A percentile compares a stretch with the other conserved stretches of the same genome.
Conservation (phyloP, 371 early-diverging fungal species). For the Apophysomyces elegans region DNA sequence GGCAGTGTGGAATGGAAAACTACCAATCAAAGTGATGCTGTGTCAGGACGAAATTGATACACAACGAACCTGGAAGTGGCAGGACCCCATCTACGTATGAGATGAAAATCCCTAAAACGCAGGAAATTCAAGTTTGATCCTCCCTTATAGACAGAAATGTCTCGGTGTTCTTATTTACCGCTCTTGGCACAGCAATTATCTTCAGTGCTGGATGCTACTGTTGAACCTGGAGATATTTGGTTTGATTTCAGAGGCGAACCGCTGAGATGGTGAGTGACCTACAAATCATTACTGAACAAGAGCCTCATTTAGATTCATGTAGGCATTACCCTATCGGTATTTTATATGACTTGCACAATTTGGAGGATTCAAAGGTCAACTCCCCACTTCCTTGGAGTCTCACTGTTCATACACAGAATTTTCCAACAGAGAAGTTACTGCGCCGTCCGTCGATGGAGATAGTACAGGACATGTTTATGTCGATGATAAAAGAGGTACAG, state of each 20-base stretch:
- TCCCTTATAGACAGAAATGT: slow-evolving; percentile 53
- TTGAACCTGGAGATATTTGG: slow-evolving; percentile 64
- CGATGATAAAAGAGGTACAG: slow-evolving; percentile 77
- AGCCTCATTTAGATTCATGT: not conserved
- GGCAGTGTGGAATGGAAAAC: slow-evolving; percentile 61
- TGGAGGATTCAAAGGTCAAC: slow-evolving; percentile 15
- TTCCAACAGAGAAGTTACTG: slow-evolving; percentile 64
- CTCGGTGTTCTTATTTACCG: slow-evolving; percentile 70
- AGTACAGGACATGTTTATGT: slow-evolving; percentile 75
- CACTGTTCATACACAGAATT: slow-evolving; percentile 61
- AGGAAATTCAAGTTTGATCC: not conserved
- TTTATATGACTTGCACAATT: slow-evolving; percentile 60
- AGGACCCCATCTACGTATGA: slow-evolving; percentile 1
- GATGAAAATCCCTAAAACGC: not conserved
- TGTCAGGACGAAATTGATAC: slow-evolving; percentile 35
- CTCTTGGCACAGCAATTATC: slow-evolving; percentile 58
- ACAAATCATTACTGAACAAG: too few relatives aligned
- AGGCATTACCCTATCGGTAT: slow-evolving; percentile 86
- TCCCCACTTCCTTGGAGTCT: slow-evolving; percentile 65
- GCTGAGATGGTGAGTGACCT: slow-evolving; percentile 64
- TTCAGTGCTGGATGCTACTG: slow-evolving; percentile 38
- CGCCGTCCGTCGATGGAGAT: slow-evolving; percentile 55
- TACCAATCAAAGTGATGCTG: slow-evolving; percentile 57
- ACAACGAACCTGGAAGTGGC: slow-evolving; percentile 15
- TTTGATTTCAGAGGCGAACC: slow-evolving; percentile 66